Evolutionary conservation across 352 stramenopile genomes (phyloP).

Genomic region (Phytopythium aichiense): DNA sequence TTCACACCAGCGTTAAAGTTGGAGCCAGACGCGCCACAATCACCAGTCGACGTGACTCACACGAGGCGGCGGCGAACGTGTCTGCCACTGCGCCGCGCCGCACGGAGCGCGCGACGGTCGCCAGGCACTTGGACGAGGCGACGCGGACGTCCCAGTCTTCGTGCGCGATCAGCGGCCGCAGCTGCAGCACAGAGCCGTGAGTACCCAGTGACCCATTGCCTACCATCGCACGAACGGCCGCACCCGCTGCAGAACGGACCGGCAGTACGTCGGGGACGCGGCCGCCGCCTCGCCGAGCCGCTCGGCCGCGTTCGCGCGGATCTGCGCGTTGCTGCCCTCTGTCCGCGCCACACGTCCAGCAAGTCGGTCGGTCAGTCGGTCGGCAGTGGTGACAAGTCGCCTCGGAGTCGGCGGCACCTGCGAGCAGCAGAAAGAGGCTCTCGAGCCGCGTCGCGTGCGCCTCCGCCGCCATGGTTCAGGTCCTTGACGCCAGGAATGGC

Average conservation of each 20-base stretch:
- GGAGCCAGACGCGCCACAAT: background rate
- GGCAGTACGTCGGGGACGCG: constrained; percentile 38
- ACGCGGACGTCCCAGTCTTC: constrained; percentile 71
- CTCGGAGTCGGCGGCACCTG: constrained; percentile 21
- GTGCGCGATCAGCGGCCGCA: constrained; percentile 47
- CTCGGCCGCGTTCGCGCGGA: constrained; percentile 67
- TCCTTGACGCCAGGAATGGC: background rate
- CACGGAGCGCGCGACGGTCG: constrained; percentile 47
- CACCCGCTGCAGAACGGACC: constrained; percentile 50
- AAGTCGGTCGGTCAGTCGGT: background rate
- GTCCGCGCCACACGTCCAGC: background rate
- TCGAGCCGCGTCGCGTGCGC: constrained; percentile 61
- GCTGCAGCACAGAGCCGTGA: constrained; percentile 13
- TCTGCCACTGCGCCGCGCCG: constrained; percentile 27
- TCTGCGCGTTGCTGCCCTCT: constrained; percentile 71
- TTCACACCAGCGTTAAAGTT: no score
- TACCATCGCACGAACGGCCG: background rate
- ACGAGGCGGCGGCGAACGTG: constrained; percentile 38
- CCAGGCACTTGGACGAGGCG: constrained; percentile 58
- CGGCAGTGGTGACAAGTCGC: no score
- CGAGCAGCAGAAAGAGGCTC: constrained; percentile 74
- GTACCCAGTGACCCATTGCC: background rate
- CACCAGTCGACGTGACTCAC: constrained; percentile 20
- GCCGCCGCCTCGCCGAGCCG: constrained; percentile 60
- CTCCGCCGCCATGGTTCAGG: background rate